Conservation (phyloP, 495 filamentous ascomycete species). For the Neurospora pannonica region DNA sequence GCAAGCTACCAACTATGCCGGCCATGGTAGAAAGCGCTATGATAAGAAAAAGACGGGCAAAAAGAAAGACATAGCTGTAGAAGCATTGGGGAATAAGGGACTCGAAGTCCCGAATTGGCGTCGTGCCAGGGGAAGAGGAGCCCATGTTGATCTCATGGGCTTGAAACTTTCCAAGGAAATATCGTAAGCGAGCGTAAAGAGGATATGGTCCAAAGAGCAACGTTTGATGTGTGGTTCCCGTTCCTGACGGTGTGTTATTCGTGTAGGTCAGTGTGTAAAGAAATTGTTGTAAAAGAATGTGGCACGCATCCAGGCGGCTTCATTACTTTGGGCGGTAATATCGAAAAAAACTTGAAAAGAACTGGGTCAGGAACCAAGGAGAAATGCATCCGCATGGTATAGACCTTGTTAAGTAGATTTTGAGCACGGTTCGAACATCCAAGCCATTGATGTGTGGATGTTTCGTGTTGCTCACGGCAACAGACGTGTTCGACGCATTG, state of each 20-base stretch:
- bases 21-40: constrained; percentile 56
- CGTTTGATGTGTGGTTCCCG: neutral
- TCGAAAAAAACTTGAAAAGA: neutral
- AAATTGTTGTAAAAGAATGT: neutral
- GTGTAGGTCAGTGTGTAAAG: neutral
- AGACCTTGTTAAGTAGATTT: neutral
- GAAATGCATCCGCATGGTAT: neutral
- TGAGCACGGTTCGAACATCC: neutral
- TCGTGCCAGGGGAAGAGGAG: neutral
- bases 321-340: neutral
- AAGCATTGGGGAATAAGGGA: neutral
- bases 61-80: neutral
- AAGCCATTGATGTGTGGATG: neutral
- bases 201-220: neutral
- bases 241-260: neutral
- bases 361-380: neutral
- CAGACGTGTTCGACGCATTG: neutral
- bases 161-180: neutral
- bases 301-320: neutral
- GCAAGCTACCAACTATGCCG: constrained; percentile 70
- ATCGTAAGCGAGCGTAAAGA: neutral
- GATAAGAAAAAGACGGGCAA: neutral
- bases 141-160: neutral
- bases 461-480: neutral
- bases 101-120: neutral